These are phyloP conservation scores for Neurospora africana DNA, from an alignment of 495 filamentous ascomycete genomes.

Conservation along the genomic window DNA sequence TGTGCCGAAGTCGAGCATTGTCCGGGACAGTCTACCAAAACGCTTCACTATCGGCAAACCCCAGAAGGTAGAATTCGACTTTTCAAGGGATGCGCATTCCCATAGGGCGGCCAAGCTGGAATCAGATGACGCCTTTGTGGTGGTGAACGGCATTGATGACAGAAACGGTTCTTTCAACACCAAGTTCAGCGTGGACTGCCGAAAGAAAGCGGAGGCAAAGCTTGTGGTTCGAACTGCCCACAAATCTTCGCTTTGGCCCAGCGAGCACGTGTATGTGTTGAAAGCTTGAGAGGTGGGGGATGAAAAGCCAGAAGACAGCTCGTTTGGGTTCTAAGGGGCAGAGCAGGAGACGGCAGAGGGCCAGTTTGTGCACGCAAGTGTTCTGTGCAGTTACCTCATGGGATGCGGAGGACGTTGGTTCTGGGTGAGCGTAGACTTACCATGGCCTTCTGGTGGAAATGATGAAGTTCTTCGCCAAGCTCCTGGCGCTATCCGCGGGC, in stretches of 20 bases:
- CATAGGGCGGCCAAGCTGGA: background rate
- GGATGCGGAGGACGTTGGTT: background rate
- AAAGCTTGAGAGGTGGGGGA: background rate
- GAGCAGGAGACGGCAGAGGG: background rate
- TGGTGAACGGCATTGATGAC: background rate
- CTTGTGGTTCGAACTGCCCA: background rate
- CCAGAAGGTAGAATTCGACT: background rate
- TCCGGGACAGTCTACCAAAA: background rate
- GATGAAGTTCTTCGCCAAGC: background rate
- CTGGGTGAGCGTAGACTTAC: background rate
- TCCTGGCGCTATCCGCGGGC: background rate
- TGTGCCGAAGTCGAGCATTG: background rate
- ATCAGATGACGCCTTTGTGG: background rate
- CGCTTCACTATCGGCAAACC: background rate
- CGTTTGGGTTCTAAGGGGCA: background rate
- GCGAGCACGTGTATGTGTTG: background rate
- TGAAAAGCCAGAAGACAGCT: background rate
- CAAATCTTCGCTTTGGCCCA: background rate
- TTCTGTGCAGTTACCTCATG: background rate
- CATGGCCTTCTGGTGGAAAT: background rate
- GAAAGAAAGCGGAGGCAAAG: background rate
- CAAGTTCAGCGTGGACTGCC: background rate
- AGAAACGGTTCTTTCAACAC: background rate
- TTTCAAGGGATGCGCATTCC: background rate
- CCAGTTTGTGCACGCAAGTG: background rate